These are phyloP conservation scores for Sclerotinia minor DNA, from an alignment of 2,329 filamentous ascomycete genomes.

Conservation along the genomic window DNA sequence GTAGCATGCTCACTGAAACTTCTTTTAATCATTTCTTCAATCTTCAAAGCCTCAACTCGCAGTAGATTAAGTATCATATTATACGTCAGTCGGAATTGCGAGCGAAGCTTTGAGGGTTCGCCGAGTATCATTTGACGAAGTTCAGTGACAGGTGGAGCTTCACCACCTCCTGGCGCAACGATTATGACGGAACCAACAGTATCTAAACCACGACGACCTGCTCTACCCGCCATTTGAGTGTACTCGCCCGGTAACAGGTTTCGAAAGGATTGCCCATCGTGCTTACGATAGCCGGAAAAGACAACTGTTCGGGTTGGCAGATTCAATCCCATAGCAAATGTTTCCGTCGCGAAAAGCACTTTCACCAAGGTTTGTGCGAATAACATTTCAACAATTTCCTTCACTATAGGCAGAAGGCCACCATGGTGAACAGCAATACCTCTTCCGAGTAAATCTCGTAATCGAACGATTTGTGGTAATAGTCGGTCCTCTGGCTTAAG, in stretches of 20 bases:
- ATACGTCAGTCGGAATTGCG: constrained; percentile 95
- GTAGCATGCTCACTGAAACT: constrained; percentile 98
- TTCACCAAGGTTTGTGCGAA: constrained; percentile 96
- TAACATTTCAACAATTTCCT: constrained; percentile 94
- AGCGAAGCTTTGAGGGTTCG: constrained; percentile 90
- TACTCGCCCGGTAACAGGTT: constrained; percentile 94
- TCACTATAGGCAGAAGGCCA: constrained; percentile 91
- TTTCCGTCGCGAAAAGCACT: constrained; percentile 95
- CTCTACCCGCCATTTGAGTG: constrained; percentile 96
- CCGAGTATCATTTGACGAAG: constrained; percentile 93
- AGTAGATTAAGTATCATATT: constrained; percentile 99
- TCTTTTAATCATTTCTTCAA: constrained; percentile 99
- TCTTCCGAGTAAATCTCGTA: constrained; percentile 80
- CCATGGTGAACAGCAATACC: constrained; percentile 97
- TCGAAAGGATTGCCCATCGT: constrained; percentile 88
- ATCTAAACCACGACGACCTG: constrained; percentile 88
- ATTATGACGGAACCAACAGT: constrained; percentile 93
- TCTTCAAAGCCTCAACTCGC: constrained; percentile 93
- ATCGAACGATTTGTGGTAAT: constrained; percentile 86
- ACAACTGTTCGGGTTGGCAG: constrained; percentile 94
- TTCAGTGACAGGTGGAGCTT: constrained; percentile 81
- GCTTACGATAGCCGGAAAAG: constrained; percentile 95
- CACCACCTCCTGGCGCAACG: constrained; percentile 75
- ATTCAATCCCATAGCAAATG: constrained; percentile 97
- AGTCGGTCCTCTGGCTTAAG: constrained; percentile 86